Percentiles rank a stretch among this genome's conserved stretches.
Evolutionary conservation across 805 yeast genomes (phyloP).

Genomic region (Metschnikowia gelsemii): DNA sequence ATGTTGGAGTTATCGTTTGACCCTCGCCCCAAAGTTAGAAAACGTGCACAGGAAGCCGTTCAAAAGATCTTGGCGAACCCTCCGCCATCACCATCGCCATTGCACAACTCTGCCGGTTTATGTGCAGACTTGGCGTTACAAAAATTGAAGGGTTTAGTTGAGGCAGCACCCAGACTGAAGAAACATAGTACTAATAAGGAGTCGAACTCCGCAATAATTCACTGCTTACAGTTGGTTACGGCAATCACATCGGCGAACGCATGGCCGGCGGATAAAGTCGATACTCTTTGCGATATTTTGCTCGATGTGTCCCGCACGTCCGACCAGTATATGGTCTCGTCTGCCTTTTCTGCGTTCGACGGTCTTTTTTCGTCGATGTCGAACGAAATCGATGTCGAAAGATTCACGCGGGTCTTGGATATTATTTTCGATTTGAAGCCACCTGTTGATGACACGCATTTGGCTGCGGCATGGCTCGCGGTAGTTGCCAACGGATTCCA

Average conservation of each 20-base stretch:
- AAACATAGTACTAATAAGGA: conserved; percentile 46
- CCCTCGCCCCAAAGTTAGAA: conserved; percentile 91
- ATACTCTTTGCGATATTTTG: conserved; percentile 70
- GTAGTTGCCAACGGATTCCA: conserved; percentile 80
- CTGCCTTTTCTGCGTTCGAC: conserved; percentile 82
- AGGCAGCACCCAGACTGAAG: conserved; percentile 31
- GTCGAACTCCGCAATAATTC: conserved; percentile 60
- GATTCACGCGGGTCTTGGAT: conserved; percentile 61
- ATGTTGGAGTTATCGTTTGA: conserved; percentile 77
- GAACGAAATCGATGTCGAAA: conserved; percentile 58
- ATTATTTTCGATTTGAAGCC: conserved; percentile 81
- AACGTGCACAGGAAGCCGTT: conserved; percentile 92
- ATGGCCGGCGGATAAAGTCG: conserved; percentile 78
- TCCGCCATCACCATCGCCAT: conserved; percentile 74
- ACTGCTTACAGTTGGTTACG: conserved; percentile 71
- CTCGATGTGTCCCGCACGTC: conserved; percentile 75
- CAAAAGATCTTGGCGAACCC: conserved; percentile 58
- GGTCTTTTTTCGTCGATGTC: conserved; percentile 70
- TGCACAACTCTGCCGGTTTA: conserved; percentile 71
- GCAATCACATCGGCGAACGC: conserved; percentile 68
- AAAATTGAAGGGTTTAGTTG: conserved; percentile 48
- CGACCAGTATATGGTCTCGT: conserved; percentile 79
- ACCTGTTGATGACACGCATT: conserved; percentile 72
- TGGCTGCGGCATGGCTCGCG: conserved; percentile 94
- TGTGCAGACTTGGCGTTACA: conserved; percentile 69